phyloP scores from a whole-genome alignment of 1,284 basidiomycete species.

The Melampsora larici-populina region DNA sequence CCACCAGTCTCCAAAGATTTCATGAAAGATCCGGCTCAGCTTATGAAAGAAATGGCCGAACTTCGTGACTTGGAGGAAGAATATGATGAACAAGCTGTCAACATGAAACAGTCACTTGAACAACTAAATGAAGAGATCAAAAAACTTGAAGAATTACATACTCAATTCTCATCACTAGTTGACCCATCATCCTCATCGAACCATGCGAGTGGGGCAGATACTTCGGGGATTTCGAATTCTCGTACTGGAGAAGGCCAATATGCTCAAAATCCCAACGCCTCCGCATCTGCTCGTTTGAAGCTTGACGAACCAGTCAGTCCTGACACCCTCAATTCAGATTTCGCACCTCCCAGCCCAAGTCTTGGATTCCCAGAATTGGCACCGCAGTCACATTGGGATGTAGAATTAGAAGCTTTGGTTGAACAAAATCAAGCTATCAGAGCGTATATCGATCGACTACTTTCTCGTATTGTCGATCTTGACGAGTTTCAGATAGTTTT shows the following conservation, averaged over 20 bases:
- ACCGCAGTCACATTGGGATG: neutral
- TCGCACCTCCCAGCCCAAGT: no score
- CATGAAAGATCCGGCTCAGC: neutral
- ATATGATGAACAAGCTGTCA: neutral
- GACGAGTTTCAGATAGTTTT: neutral
- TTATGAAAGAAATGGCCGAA: neutral
- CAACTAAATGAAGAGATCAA: neutral
- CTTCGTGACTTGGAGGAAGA: neutral
- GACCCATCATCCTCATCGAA: neutral
- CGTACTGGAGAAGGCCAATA: no score
- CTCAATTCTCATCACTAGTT: neutral
- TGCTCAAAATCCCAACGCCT: no score
- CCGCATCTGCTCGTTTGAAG: no score
- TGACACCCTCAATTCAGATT: no score
- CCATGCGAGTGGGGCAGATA: no score
- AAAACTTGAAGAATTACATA: neutral
- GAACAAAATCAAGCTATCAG: slow-evolving; percentile 1
- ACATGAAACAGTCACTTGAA: neutral
- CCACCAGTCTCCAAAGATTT: neutral
- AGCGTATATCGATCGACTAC: neutral
- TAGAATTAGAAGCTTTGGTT: neutral
- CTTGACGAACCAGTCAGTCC: no score
- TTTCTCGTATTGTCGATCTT: neutral
- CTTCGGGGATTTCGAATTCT: no score
- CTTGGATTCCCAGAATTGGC: neutral